Percentiles rank a stretch among this genome's conserved stretches.
phyloP scores from a whole-genome alignment of 2,329 filamentous ascomycete genomes.

The Davidsoniella australis region DNA sequence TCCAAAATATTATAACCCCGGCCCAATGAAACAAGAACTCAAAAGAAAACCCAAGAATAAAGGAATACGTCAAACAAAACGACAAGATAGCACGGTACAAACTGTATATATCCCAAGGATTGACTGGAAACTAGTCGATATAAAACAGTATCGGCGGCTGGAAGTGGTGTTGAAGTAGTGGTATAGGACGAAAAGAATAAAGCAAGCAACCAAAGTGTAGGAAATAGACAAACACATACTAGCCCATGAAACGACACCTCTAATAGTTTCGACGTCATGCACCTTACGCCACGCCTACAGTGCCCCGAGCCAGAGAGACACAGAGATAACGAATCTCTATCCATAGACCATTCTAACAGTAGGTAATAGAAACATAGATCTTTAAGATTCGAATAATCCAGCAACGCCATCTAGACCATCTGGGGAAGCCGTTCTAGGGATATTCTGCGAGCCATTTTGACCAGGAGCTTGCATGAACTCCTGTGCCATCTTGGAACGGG shows the following conservation, averaged over 20 bases:
- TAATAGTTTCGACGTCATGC: neutral
- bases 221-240: neutral
- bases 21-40: neutral
- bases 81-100: no score
- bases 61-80: no score
- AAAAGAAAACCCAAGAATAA: no score
- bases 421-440: slow-evolving; percentile 23
- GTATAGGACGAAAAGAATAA: neutral
- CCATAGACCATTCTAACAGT: neutral
- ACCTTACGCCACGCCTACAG: neutral
- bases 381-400: slow-evolving; percentile 28
- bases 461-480: slow-evolving; percentile 43
- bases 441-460: slow-evolving; percentile 12
- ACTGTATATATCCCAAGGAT: no score
- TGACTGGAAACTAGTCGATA: no score
- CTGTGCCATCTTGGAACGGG: slow-evolving; percentile 44
- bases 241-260: no score
- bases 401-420: slow-evolving; percentile 39
- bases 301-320: neutral
- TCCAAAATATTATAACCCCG: neutral
- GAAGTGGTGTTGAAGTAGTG: no score
- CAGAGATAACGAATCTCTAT: neutral
- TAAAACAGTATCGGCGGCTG: neutral
- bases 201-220: neutral
- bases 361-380: neutral